Percentiles rank a stretch among this genome's conserved stretches.
phyloP scores from a whole-genome alignment of 1,139 yeast species.

The Blastobotrys elegans region DNA sequence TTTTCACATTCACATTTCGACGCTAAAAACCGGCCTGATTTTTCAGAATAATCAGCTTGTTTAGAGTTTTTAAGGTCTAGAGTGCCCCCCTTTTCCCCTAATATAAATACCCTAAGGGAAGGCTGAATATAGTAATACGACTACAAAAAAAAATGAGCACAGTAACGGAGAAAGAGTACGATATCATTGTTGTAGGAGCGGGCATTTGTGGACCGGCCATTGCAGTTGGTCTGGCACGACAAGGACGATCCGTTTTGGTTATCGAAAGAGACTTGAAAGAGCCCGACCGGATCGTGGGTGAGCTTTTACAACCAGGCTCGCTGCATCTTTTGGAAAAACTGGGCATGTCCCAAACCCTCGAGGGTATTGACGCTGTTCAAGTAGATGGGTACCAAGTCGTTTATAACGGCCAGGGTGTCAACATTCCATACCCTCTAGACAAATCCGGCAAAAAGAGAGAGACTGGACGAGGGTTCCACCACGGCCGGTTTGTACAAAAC shows the following conservation, averaged over 20 bases:
- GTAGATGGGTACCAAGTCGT: conserved; percentile 79
- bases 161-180: conserved; percentile 36
- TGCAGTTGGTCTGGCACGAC: conserved; percentile 85
- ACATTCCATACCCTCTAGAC: conserved; percentile 60
- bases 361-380: conserved; percentile 73
- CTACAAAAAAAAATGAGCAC: neutral
- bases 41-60: neutral
- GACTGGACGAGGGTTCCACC: conserved; percentile 77
- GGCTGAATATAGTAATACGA: neutral
- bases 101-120: neutral
- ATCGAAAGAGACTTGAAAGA: conserved; percentile 82
- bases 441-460: conserved; percentile 38
- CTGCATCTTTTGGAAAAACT: conserved; percentile 71
- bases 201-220: conserved; percentile 95
- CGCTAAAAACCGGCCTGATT: neutral
- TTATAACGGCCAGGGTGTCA: conserved; percentile 51
- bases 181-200: conserved; percentile 79
- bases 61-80: neutral
- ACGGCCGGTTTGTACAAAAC: conserved; percentile 79
- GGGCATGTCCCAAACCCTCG: conserved; percentile 76
- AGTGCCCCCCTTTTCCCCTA: neutral
- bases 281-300: conserved; percentile 97
- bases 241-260: conserved; percentile 65
- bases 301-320: conserved; percentile 94
- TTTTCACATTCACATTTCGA: too few relatives aligned